phyloP scores from a whole-genome alignment of 2,329 filamentous ascomycete species.

The Dichotomopilus funicola region DNA sequence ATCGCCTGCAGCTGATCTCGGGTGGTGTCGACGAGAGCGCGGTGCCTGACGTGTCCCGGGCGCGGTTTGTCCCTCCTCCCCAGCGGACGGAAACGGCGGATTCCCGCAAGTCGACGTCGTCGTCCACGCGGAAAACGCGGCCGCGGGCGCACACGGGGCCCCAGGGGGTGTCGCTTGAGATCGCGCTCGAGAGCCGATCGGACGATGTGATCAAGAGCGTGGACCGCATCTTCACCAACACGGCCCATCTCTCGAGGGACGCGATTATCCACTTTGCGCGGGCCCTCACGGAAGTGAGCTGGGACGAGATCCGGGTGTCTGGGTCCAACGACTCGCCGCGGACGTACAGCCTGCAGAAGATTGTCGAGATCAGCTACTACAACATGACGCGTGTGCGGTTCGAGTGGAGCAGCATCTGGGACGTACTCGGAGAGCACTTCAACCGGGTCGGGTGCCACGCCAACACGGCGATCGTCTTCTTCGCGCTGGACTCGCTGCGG shows the following conservation, averaged over 20 bases:
- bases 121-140: slow-evolving; percentile 39
- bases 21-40: slow-evolving; percentile 89
- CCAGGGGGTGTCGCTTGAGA: slow-evolving; percentile 64
- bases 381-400: slow-evolving; percentile 99
- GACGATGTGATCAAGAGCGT: slow-evolving; percentile 90
- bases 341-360: slow-evolving; percentile 94
- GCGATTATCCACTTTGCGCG: slow-evolving; percentile 94
- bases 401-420: slow-evolving; percentile 98
- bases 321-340: slow-evolving; percentile 92
- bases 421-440: slow-evolving; percentile 95
- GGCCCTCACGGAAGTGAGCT: slow-evolving; percentile 90
- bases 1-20: slow-evolving; percentile 89
- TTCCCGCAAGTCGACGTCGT: slow-evolving; percentile 62
- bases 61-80: slow-evolving; percentile 57
- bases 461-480: slow-evolving; percentile 96
- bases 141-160: slow-evolving; percentile 52
- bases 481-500: slow-evolving; percentile 88
- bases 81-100: slow-evolving; percentile 45
- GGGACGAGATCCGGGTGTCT: slow-evolving; percentile 98
- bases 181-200: slow-evolving; percentile 86
- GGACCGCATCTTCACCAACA: slow-evolving; percentile 94
- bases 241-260: slow-evolving; percentile 84
- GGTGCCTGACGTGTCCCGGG: slow-evolving; percentile 85
- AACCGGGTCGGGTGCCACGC: slow-evolving; percentile 94
- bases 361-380: slow-evolving; percentile 98